Percentiles rank a stretch among this genome's conserved stretches.
phyloP scores from a whole-genome alignment of 2,329 filamentous ascomycete genomes.

The Cytospora leucostoma region DNA sequence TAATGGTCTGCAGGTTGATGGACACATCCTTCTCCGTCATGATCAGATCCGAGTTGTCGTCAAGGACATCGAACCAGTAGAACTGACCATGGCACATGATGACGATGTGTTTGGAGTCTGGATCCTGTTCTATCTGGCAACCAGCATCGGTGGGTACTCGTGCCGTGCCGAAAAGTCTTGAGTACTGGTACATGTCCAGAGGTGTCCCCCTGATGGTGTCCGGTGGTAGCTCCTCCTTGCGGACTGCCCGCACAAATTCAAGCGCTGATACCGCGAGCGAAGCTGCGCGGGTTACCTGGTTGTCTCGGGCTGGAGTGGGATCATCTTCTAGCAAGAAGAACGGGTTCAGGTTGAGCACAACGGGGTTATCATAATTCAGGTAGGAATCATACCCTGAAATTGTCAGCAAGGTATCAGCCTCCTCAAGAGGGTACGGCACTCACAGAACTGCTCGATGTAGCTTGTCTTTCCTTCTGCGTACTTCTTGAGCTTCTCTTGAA shows the following conservation, averaged over 20 bases:
- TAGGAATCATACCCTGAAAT: constrained; percentile 89
- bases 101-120: constrained; percentile 88
- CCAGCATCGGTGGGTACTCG: constrained; percentile 92
- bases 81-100: constrained; percentile 94
- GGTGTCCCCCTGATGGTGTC: constrained; percentile 83
- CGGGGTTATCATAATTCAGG: constrained; percentile 95
- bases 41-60: constrained; percentile 91
- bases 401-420: constrained; percentile 31
- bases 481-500: constrained; percentile 86
- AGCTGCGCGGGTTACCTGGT: constrained; percentile 92
- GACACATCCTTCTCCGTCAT: constrained; percentile 96
- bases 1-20: constrained; percentile 87
- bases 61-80: constrained; percentile 98
- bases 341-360: constrained; percentile 94
- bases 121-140: constrained; percentile 94
- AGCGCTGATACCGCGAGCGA: constrained; percentile 88
- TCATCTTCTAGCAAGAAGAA: constrained; percentile 98
- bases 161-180: constrained; percentile 89
- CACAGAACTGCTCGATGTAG: constrained; percentile 99
- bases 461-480: constrained; percentile 91
- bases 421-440: constrained; percentile 40
- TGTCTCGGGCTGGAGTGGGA: constrained; percentile 91
- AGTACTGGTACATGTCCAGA: constrained; percentile 98
- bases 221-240: constrained; percentile 88
- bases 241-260: constrained; percentile 88